A percentile compares a stretch with the other conserved stretches of the same genome.
phyloP scores from a whole-genome alignment of 2,329 filamentous ascomycete species.

The Pseudogymnoascus sp. region DNA sequence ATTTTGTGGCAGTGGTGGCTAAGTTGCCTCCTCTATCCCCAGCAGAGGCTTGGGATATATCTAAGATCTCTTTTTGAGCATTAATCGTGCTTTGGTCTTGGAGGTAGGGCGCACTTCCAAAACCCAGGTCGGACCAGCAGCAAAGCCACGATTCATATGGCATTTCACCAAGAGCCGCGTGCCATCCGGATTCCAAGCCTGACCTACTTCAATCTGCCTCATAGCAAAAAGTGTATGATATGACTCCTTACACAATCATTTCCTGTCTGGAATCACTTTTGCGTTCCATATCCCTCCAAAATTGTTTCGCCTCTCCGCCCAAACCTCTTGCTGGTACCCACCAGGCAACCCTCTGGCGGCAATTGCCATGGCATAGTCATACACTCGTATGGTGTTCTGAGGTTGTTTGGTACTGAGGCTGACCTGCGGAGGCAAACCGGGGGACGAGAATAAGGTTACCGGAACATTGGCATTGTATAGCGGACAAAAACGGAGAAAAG shows the following conservation, averaged over 20 bases:
- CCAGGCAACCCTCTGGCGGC: neutral
- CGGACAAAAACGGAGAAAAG: neutral
- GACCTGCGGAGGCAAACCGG: neutral
- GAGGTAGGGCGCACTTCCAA: neutral
- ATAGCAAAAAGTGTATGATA: neutral
- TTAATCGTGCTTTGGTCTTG: neutral
- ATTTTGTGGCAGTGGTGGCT: neutral
- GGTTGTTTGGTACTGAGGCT: neutral
- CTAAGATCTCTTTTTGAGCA: neutral
- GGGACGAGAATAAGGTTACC: neutral
- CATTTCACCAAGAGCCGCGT: neutral
- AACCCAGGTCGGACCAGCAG: neutral
- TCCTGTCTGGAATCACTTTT: neutral
- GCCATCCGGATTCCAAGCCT: neutral
- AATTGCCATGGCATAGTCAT: slow-evolving; percentile 1
- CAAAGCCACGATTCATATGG: slow-evolving; percentile 2
- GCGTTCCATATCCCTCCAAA: neutral
- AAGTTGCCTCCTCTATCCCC: neutral
- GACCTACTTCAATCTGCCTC: neutral
- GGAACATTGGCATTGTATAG: neutral
- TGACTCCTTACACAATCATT: slow-evolving; percentile 4
- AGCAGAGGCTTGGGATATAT: too few relatives aligned
- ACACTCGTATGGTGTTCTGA: neutral
- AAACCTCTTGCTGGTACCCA: neutral
- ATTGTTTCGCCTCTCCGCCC: neutral